These are phyloP conservation scores for Fusarium sp. DNA, from an alignment of 2,329 filamentous ascomycete genomes.

Conservation along the genomic window DNA sequence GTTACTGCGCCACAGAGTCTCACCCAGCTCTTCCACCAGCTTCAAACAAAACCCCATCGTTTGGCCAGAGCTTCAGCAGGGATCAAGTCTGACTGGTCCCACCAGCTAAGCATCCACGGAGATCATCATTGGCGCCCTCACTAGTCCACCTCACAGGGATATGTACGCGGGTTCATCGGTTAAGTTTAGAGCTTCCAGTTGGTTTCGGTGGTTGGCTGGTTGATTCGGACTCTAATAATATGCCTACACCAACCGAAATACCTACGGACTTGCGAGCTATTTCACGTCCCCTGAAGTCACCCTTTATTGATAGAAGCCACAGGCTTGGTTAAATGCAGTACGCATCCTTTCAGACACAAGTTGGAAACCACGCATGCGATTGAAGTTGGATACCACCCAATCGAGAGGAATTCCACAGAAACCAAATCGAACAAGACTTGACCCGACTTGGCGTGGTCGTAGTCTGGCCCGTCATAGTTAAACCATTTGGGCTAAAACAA, in stretches of 20 bases:
- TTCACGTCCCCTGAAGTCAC: neutral
- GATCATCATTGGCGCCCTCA: conserved; percentile 28
- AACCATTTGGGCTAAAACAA: conserved; percentile 25
- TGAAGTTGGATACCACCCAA: conserved; percentile 11
- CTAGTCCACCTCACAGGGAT: conserved; percentile 23
- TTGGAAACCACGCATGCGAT: conserved; percentile 20
- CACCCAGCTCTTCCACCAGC: neutral
- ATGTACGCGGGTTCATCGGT: conserved; percentile 29
- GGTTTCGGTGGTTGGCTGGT: conserved; percentile 5
- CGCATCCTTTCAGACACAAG: neutral
- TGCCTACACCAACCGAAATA: conserved; percentile 12
- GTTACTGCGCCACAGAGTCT: conserved; percentile 12
- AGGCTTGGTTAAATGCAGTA: conserved; percentile 10
- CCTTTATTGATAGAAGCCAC: conserved; percentile 2
- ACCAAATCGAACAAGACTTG: conserved; percentile 31
- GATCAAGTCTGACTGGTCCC: conserved; percentile 7
- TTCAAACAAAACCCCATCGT: conserved; percentile 5
- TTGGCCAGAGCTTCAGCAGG: conserved; percentile 34
- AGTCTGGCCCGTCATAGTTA: conserved; percentile 22
- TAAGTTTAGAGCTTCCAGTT: conserved; percentile 28
- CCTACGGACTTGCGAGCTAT: conserved; percentile 6
- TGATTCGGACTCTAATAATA: neutral
- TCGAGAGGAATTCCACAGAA: conserved; percentile 24
- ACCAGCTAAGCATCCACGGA: neutral
- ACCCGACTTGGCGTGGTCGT: conserved; percentile 23